Evolutionary conservation across 495 filamentous ascomycete species (phyloP), one percentile per base, ranked within the genome.

Genomic region (Penicillium canariense): DNA sequence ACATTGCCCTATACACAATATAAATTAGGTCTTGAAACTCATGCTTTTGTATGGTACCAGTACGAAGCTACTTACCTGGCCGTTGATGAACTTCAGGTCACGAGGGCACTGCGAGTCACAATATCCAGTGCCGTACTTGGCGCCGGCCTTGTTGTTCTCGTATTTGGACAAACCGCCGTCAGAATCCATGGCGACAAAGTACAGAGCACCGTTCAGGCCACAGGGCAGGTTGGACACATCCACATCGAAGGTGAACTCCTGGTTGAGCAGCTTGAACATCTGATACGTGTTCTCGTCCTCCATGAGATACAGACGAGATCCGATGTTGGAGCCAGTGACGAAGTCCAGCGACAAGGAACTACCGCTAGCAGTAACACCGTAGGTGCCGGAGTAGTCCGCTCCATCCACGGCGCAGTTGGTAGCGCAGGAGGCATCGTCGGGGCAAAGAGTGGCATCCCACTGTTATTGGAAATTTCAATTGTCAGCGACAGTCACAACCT

Each of bases 91-190:
- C 58, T 83, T 84, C 50, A 85, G 60, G 54, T 85, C 83, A 18
- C 73, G 73, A 4, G 81, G 81, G 59, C 87, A 90, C 68, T 89
- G 86, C 11, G 85, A 81, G 64, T 90, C 87, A 61, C 87, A 90
- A 67, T 90, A 90, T 0, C 87, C 87, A 0, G 87, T 87, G 14
- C 87, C 87, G 52, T 87, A 88, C 48, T 73, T 74, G 32, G 87
- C 86, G 40, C 87, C 87, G 3, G 86, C 87, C 36, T 79, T 78
- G 74, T 90, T 90, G 48, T 68, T 67, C 0, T 73, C 58, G 57
- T 75, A 77, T 32, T 72, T 66, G 22, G 77, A 55, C 55, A 78
- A 65, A 23, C 82, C 86, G 62, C 87, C 87, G 45, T 81, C 79
- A 11, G 76, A 65, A 39, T 85, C 78, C 87, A 90, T 89, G 59